Base-by-base conservation (phyloP, 495 filamentous ascomycete genomes). In the Talaromyces proteolyticus region DNA sequence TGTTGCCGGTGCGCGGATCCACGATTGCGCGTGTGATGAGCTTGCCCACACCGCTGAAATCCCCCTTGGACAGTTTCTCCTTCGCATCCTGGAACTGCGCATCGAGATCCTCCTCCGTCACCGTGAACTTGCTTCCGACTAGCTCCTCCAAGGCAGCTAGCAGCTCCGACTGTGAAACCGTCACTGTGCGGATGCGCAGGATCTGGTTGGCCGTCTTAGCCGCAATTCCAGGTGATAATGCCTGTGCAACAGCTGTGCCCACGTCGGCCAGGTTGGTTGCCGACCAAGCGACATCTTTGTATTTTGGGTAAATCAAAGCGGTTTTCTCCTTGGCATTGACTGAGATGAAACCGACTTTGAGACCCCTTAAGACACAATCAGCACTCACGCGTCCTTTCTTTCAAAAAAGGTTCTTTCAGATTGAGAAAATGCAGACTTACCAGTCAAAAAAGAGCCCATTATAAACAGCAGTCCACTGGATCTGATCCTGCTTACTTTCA, bases 381-480 rank as follows among this genome's bases (percentile, higher is more conserved):
- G n/a, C n/a, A n/a, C n/a, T n/a, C n/a, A n/a, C n/a, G n/a, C n/a
- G n/a, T n/a, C n/a, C n/a, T n/a, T n/a, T n/a, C n/a, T n/a, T n/a
- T n/a, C n/a, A n/a, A n/a, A n/a, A 21, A 21, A 1, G 10, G 25
- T 43, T 26, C 12, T 7, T 12, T 4, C 22, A 4, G 22, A 44
- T 4, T 3, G 24, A 25, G 12, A 36, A 41, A 18, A 3, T 4
- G 3, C n/a, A 46, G 34, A 7, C 47, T 6, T 17, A 49, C 47
- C 47, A 49, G 17, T 40, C 53, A 25, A 53, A 38, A 17, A 51
- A 53, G 10, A 45, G 41, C 0, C 77, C 76, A 20, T 58, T 73
- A 0, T 62, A 61, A 24, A 81, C 39, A 2, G 62, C 65, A 1
- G 69, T 78, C 69, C 73, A 80, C 0, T 59, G 66, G 22, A 80